Percentiles rank a stretch among this genome's conserved stretches.
Conservation (phyloP, 305 asterid species). For the Solanum hybrid region DNA sequence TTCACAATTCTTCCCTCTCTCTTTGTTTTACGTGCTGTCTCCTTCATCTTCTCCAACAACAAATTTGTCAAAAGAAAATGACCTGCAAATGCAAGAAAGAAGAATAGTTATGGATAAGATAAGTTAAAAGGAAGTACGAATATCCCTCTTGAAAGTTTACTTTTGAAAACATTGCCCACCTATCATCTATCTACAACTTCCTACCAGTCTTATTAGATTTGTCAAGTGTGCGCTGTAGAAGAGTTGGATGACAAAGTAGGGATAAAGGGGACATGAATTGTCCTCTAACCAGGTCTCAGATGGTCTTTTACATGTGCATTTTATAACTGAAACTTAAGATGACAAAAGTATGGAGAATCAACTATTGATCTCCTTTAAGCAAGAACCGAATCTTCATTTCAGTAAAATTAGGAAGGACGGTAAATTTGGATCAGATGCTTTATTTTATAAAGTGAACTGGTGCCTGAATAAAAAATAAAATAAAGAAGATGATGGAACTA, state of each 20-base stretch:
- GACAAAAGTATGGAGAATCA: background rate
- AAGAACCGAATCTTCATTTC: background rate
- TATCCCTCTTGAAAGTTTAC: background rate
- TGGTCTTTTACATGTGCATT: background rate
- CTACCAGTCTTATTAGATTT: background rate
- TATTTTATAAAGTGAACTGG: background rate
- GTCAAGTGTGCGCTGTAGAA: background rate
- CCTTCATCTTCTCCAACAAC: constrained; percentile 69
- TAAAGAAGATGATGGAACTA: background rate
- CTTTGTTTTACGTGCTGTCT: constrained; percentile 44
- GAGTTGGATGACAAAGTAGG: background rate
- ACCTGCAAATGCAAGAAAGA: constrained; percentile 37
- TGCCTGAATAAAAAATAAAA: background rate
- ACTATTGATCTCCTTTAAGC: background rate
- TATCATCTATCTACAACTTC: background rate
- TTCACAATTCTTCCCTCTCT: constrained; percentile 80
- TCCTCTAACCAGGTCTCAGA: background rate
- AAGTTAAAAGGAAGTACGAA: background rate
- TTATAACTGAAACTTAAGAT: background rate
- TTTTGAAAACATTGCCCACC: constrained; percentile 27
- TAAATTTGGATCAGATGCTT: background rate
- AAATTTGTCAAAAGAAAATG: constrained; percentile 68
- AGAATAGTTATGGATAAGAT: background rate
- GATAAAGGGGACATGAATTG: background rate
- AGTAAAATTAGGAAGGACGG: background rate